Percentiles rank a stretch among this genome's conserved stretches.
These are phyloP conservation scores for Fragaria nilgerrensis DNA, from an alignment of 306 rosid species.

Conservation along the genomic window DNA sequence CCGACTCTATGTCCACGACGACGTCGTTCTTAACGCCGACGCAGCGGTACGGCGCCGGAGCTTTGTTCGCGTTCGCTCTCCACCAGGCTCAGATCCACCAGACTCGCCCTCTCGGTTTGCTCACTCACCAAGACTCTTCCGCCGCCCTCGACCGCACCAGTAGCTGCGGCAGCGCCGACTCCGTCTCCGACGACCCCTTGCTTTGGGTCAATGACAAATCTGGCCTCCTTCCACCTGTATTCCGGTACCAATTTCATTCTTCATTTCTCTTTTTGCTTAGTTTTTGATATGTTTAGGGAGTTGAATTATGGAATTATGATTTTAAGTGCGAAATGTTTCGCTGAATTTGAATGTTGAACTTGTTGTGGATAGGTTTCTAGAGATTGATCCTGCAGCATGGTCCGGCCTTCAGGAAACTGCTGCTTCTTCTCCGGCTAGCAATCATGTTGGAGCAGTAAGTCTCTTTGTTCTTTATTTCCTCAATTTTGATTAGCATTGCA, in stretches of 20 bases:
- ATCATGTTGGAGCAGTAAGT: conserved; percentile 87
- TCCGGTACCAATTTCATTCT: conserved; percentile 39
- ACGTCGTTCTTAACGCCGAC: conserved; percentile 60
- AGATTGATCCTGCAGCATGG: conserved; percentile 75
- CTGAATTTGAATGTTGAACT: neutral
- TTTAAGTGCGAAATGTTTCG: neutral
- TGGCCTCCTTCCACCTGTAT: conserved; percentile 66
- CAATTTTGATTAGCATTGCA: neutral
- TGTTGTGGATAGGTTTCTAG: conserved; percentile 50
- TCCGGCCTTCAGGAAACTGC: conserved; percentile 87
- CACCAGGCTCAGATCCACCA: conserved; percentile 71
- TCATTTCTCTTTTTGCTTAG: neutral
- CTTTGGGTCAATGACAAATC: conserved; percentile 68
- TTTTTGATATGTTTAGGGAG: neutral
- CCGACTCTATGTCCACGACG: conserved; percentile 33
- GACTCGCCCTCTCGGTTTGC: conserved; percentile 39
- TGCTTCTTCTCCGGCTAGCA: conserved; percentile 57
- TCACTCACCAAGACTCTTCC: conserved; percentile 14
- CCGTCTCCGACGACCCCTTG: conserved; percentile 63
- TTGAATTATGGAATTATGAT: neutral
- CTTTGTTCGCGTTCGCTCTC: conserved; percentile 63
- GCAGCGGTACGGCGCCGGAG: conserved; percentile 75
- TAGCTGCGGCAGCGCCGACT: conserved; percentile 49
- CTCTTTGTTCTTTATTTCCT: neutral
- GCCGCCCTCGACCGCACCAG: conserved; percentile 46